A percentile compares a stretch with the other conserved stretches of the same genome.
These are phyloP conservation scores for Boletales sp. DNA, from an alignment of 768 basidiomycete genomes.

Conservation along the genomic window DNA sequence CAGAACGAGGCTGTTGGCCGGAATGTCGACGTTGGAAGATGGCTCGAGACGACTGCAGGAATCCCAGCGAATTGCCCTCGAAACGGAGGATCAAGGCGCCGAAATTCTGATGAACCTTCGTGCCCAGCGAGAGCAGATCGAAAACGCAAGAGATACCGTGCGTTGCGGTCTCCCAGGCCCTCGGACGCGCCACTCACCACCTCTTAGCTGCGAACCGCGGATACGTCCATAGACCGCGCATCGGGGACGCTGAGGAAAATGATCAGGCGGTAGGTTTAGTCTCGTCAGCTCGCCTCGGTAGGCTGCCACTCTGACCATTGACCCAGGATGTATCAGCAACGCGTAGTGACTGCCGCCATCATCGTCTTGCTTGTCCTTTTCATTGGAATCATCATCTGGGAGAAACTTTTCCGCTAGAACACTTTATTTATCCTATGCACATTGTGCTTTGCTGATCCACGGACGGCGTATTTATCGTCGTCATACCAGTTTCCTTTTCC, in stretches of 20 bases:
- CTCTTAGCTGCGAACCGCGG: conserved; percentile 75
- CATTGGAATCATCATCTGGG: conserved; percentile 78
- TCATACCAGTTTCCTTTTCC: conserved; percentile 14
- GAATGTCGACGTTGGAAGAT: conserved; percentile 77
- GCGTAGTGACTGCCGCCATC: conserved; percentile 82
- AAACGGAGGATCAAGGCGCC: conserved; percentile 94
- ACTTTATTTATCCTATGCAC: conserved; percentile 14
- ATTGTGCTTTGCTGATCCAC: conserved; percentile 9
- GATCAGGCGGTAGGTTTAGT: conserved; percentile 76
- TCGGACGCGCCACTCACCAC: background rate
- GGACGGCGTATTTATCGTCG: conserved; percentile 27
- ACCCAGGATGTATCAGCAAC: conserved; percentile 94
- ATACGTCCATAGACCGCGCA: conserved; percentile 86
- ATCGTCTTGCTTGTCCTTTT: conserved; percentile 81
- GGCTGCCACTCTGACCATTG: conserved; percentile 15
- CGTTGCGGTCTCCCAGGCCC: conserved; percentile 18
- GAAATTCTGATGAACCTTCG: conserved; percentile 86
- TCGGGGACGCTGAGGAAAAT: conserved; percentile 91
- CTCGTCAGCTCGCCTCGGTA: background rate
- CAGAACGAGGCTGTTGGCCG: conserved; percentile 74
- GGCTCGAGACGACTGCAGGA: conserved; percentile 84
- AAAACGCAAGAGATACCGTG: conserved; percentile 88
- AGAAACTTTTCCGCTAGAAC: conserved; percentile 55
- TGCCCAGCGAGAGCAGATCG: conserved; percentile 89
- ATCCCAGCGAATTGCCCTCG: conserved; percentile 87